A percentile compares a stretch with the other conserved stretches of the same genome.
These are phyloP conservation scores for Mariannaea sp. DNA, from an alignment of 2,329 filamentous ascomycete species.

Conservation along the genomic window DNA sequence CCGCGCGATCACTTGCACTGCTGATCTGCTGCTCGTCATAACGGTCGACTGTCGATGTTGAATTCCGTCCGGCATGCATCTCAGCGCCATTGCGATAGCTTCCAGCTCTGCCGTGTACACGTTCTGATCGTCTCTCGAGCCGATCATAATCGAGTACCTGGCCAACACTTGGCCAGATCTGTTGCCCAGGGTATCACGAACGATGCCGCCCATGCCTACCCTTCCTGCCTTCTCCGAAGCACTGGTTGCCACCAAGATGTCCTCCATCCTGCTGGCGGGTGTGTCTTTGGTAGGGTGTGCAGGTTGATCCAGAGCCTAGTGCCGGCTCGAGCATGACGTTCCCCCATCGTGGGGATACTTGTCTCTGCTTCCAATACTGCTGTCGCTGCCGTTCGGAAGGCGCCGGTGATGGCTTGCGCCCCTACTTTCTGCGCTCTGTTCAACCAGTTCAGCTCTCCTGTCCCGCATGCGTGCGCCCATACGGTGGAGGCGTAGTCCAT, in stretches of 20 bases:
- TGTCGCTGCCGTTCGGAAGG: conserved; percentile 17
- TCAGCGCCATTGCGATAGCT: conserved; percentile 1
- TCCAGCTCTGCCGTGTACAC: background rate
- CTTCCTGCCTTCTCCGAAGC: background rate
- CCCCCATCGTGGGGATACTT: conserved; percentile 4
- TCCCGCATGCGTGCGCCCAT: conserved; percentile 14
- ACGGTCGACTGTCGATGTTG: background rate
- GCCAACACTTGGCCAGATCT: background rate
- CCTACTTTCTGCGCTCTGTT: conserved; percentile 18
- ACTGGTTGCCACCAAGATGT: background rate
- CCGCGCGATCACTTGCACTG: background rate
- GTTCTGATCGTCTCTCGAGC: conserved; percentile 1
- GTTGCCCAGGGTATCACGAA: conserved; percentile 1
- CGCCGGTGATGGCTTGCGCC: conserved; percentile 17
- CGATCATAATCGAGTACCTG: background rate
- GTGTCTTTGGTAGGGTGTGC: background rate
- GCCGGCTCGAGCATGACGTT: background rate
- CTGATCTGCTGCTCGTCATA: background rate
- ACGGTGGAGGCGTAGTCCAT: conserved; percentile 24
- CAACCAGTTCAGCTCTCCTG: conserved; percentile 1
- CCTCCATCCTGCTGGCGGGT: background rate
- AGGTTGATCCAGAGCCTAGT: background rate
- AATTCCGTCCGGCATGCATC: background rate
- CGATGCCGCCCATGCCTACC: conserved; percentile 1
- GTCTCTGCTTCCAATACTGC: conserved; percentile 18